Evolutionary conservation across 2,329 filamentous ascomycete genomes (phyloP), one percentile per base, ranked within the genome.

Genomic region (Colletotrichum scovillei): DNA sequence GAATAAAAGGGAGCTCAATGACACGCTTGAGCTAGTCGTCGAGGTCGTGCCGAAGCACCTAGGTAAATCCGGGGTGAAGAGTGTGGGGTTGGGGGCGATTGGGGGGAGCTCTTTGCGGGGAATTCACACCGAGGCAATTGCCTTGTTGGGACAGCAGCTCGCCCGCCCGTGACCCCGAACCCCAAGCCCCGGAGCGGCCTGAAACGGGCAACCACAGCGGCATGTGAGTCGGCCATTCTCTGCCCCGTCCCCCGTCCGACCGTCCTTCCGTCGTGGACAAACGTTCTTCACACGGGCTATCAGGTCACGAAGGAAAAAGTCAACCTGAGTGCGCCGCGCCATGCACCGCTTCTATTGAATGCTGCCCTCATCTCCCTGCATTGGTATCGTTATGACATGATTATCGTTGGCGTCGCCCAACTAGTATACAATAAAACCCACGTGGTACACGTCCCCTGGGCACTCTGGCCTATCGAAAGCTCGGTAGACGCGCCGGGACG

Each of bases 401-500:
- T 24, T 35, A 59, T 67, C 58, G 46, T 63, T 46, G 59, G 63
- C 35, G 53, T 63, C 22, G n/a, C 35, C 62, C 71, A 42, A 66
- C 67, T 71, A 71, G 70, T 71, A 73, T 66, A 66, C 62, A 73
- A 42, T 62, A 66, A 30, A n/a, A 49, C 3, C 38, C 65, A 52
- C 67, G 32, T 56, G 26, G 67, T 30, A 49, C 65, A 46, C 22
- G 49, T 71, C 60, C 28, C 65, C n/a, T 9, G 22, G 24, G 16
- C 55, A 52, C 35, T 73, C 67, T 58, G 67, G 65, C 56, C 56
- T 75, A 89, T 75, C 82, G 82, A 81, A 92, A 89, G 67, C 86
- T 85, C 49, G 90, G 90, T 72, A 92, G 79, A 72, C 89, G 84
- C 46, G 90, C 90, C 4, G 90, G 90, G 26, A 92, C 83, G 76